Conservation (phyloP, 306 rosid genomes). For the Begonia fuchsioides region DNA sequence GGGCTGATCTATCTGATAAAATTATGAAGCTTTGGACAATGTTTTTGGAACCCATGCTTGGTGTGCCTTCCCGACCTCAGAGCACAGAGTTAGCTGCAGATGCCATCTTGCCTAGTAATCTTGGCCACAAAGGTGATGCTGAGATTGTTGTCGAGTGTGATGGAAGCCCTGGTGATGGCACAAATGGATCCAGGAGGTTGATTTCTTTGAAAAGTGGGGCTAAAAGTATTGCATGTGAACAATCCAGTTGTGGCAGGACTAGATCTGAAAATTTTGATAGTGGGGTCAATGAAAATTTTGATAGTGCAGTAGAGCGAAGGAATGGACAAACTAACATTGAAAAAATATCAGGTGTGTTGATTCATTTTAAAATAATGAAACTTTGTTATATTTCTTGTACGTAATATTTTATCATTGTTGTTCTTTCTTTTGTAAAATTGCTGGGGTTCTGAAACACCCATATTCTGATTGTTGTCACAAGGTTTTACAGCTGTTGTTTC, state of each 20-base stretch:
- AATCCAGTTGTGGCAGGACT: conserved; percentile 28
- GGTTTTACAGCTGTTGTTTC: conserved; percentile 33
- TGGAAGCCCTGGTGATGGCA: conserved; percentile 37
- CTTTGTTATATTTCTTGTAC: conserved; percentile 1
- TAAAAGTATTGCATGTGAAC: conserved; percentile 33
- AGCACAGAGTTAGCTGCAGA: conserved; percentile 44
- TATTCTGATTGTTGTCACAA: conserved; percentile 16
- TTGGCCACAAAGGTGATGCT: conserved; percentile 22
- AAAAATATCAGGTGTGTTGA: conserved; percentile 44
- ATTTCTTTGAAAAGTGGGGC: conserved; percentile 38
- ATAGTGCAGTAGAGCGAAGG: conserved; percentile 35
- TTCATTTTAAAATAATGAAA: conserved; percentile 4
- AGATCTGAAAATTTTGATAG: conserved; percentile 26
- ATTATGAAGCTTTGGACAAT: conserved; percentile 72
- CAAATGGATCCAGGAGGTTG: conserved; percentile 26
- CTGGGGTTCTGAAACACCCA: conserved; percentile 1
- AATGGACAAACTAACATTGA: conserved; percentile 38
- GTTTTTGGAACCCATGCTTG: conserved; percentile 83
- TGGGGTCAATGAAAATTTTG: conserved; percentile 34
- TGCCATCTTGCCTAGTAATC: conserved; percentile 23
- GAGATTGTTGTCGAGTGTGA: conserved; percentile 37
- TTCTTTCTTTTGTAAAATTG: conserved; percentile 3
- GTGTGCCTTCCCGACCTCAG: conserved; percentile 49
- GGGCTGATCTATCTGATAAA: conserved; percentile 63
- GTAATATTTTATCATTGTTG: conserved; percentile 1